These are phyloP conservation scores for Acmispon strigosus DNA, from an alignment of 306 rosid species.

Conservation along the genomic window DNA sequence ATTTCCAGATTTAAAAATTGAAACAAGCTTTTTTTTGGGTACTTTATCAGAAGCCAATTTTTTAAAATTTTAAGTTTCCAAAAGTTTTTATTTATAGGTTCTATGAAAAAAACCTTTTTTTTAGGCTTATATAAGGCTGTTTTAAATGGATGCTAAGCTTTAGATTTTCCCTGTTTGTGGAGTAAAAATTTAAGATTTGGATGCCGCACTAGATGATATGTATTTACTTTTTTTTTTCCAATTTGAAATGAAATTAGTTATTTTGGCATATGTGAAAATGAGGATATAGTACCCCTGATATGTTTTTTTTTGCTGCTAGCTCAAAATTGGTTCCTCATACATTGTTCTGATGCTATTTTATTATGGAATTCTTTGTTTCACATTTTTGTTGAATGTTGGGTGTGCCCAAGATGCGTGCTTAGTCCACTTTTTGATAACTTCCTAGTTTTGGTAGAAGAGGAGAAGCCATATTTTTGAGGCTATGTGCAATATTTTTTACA, in stretches of 20 bases:
- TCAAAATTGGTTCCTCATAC: background rate
- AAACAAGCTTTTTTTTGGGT: background rate
- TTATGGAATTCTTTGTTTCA: background rate
- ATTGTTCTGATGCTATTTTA: background rate
- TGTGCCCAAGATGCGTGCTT: background rate
- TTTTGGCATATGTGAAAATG: background rate
- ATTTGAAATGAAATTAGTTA: background rate
- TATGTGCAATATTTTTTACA: slow-evolving; percentile 1
- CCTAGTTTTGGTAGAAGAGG: background rate
- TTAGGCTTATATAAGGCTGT: background rate
- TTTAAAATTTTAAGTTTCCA: background rate
- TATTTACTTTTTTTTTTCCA: background rate
- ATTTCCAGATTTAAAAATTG: background rate
- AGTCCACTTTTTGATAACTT: background rate
- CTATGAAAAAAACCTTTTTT: background rate
- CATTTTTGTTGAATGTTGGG: background rate
- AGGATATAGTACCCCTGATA: background rate
- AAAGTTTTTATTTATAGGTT: background rate
- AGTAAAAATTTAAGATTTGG: background rate
- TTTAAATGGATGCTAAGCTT: background rate
- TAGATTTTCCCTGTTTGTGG: background rate
- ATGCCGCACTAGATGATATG: background rate
- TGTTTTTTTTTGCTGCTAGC: background rate
- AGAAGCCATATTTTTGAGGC: background rate
- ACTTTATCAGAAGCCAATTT: background rate